A percentile compares a stretch with the other conserved stretches of the same genome.
Evolutionary conservation across 2,329 filamentous ascomycete genomes (phyloP).

Genomic region (Parafenestella ontariensis): DNA sequence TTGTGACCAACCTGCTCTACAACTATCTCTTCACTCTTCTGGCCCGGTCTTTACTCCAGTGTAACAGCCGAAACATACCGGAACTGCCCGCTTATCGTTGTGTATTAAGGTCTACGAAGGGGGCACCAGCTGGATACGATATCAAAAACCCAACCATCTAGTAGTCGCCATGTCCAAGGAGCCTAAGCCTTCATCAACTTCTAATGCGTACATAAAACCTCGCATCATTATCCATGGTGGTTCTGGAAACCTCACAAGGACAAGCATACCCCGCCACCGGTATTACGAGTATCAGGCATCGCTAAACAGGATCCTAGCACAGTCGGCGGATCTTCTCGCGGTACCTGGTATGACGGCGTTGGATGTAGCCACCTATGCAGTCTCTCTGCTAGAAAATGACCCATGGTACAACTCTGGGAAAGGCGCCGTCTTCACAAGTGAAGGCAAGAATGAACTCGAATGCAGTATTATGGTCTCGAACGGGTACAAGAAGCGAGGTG

Average conservation of each 20-base stretch:
- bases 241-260: conserved; percentile 55
- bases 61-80: background rate
- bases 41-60: too few species aligned
- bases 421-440: conserved; percentile 85
- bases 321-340: conserved; percentile 34
- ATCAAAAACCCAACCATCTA: background rate
- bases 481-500: conserved; percentile 75
- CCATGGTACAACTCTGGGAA: conserved; percentile 83
- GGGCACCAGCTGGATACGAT: background rate
- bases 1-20: too few species aligned
- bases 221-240: conserved; percentile 59
- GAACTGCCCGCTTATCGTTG: background rate
- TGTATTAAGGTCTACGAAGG: background rate
- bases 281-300: conserved; percentile 50
- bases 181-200: background rate
- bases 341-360: conserved; percentile 64
- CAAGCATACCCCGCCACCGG: conserved; percentile 45
- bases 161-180: background rate
- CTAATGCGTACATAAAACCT: conserved; percentile 33
- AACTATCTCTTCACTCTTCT: too few species aligned
- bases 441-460: conserved; percentile 85
- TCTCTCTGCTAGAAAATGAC: conserved; percentile 77
- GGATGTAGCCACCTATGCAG: conserved; percentile 76
- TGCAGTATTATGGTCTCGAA: conserved; percentile 84
- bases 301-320: conserved; percentile 46